These are phyloP conservation scores for Petunia secreta DNA, from an alignment of 257 asterid species.

Conservation along the genomic window DNA sequence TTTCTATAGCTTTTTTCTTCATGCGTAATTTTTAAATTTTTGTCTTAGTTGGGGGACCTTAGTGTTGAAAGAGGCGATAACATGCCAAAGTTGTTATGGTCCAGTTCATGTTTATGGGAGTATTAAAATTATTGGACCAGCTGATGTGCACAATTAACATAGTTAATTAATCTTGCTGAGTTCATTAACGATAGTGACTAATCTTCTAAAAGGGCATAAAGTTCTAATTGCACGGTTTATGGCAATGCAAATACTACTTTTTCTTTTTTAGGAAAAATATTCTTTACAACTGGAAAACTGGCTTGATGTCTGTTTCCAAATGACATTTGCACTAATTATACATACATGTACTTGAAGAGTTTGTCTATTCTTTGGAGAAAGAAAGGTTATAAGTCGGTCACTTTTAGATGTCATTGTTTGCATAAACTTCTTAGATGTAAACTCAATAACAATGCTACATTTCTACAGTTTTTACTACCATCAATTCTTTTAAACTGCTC, in stretches of 20 bases:
- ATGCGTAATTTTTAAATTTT: not conserved
- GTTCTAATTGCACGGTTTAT: slow-evolving; percentile 3
- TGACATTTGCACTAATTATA: slow-evolving; percentile 12
- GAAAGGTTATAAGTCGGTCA: not conserved
- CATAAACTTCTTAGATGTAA: not conserved
- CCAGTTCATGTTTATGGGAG: not conserved
- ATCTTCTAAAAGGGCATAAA: not conserved
- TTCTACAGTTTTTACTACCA: not conserved
- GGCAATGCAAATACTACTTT: slow-evolving; percentile 13
- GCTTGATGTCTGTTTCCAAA: not conserved
- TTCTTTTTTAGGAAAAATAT: not conserved
- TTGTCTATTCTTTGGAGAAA: not conserved
- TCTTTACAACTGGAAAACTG: not conserved
- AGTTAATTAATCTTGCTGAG: not conserved
- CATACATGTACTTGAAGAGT: not conserved
- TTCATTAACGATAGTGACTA: not conserved
- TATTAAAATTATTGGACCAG: not conserved
- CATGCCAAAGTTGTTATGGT: not conserved
- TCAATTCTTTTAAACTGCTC: not conserved
- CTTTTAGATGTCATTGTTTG: not conserved
- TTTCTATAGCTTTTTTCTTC: no score
- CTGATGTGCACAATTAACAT: not conserved
- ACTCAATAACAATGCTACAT: not conserved
- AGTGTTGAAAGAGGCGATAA: not conserved
- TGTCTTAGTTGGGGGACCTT: not conserved